These are phyloP conservation scores for Pythium angustatum DNA, from an alignment of 352 stramenopile species.

Conservation along the genomic window DNA sequence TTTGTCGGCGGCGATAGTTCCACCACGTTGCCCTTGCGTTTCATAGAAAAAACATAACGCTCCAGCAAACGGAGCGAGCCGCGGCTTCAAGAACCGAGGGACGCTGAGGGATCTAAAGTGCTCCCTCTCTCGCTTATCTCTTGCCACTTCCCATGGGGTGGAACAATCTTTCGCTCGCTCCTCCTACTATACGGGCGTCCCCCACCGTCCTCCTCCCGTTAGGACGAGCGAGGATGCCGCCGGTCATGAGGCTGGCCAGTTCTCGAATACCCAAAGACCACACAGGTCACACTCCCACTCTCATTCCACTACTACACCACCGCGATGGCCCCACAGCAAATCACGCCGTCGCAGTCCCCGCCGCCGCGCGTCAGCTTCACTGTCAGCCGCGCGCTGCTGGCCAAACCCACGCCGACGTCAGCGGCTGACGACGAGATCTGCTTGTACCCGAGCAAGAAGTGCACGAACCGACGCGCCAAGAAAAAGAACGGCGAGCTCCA, in stretches of 20 bases:
- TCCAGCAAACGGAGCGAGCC: constrained; percentile 4
- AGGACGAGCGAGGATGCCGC: no score
- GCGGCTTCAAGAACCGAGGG: no score
- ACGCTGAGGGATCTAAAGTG: no score
- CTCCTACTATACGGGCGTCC: neutral
- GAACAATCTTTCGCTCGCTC: constrained; percentile 15
- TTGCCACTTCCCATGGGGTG: constrained; percentile 26
- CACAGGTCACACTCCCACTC: neutral
- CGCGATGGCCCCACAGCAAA: constrained; percentile 1
- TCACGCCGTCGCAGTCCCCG: no score
- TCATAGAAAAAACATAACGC: constrained; percentile 6
- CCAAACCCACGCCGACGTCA: constrained; percentile 6
- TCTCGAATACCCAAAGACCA: constrained; percentile 19
- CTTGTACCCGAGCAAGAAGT: constrained; percentile 83
- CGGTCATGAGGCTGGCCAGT: constrained; percentile 9
- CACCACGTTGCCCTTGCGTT: neutral
- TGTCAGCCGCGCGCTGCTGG: neutral
- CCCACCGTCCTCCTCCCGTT: neutral
- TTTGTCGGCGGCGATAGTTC: constrained; percentile 2
- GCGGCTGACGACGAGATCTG: constrained; percentile 51
- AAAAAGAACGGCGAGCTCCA: constrained; percentile 85
- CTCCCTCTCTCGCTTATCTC: no score
- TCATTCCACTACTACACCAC: no score
- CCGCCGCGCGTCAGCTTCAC: neutral
- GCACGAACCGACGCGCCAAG: constrained; percentile 73